Conservation (phyloP, 2,329 filamentous ascomycete genomes). For the Zymoseptoria passerinii region DNA sequence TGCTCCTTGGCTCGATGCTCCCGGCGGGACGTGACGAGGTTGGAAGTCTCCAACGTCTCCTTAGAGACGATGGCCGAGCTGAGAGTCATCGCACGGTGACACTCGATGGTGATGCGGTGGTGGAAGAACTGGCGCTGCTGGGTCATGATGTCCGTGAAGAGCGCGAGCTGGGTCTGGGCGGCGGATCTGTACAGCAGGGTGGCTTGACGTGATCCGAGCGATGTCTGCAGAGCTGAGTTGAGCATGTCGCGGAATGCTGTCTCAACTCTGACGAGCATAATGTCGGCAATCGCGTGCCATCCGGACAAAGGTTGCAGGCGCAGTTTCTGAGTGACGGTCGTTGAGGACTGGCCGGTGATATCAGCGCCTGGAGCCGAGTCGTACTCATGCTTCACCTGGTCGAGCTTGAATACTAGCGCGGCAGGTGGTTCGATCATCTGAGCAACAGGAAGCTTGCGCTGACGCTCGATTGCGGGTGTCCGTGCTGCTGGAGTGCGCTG, state of each 20-base stretch:
- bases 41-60: constrained; percentile 11
- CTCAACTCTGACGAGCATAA: constrained; percentile 25
- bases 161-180: constrained; percentile 18
- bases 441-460: neutral
- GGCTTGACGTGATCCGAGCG: constrained; percentile 24
- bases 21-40: constrained; percentile 24
- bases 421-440: neutral
- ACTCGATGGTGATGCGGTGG: constrained; percentile 27
- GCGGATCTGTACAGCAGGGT: constrained; percentile 27
- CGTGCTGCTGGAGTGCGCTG: neutral
- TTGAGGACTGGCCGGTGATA: constrained; percentile 22
- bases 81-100: constrained; percentile 30
- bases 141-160: constrained; percentile 24
- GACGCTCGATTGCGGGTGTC: neutral
- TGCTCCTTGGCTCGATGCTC: constrained; percentile 23
- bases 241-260: constrained; percentile 20
- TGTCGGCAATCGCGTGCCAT: constrained; percentile 25
- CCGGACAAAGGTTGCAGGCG: constrained; percentile 22
- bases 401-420: constrained; percentile 31
- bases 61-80: constrained; percentile 18
- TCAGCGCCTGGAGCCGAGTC: constrained; percentile 22
- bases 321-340: constrained; percentile 14
- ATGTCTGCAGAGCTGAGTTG: constrained; percentile 9
- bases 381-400: constrained; percentile 25
- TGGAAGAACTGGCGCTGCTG: constrained; percentile 22